These are phyloP conservation scores for Saprolegnia diclina DNA, from an alignment of 352 stramenopile genomes.

Conservation along the genomic window DNA sequence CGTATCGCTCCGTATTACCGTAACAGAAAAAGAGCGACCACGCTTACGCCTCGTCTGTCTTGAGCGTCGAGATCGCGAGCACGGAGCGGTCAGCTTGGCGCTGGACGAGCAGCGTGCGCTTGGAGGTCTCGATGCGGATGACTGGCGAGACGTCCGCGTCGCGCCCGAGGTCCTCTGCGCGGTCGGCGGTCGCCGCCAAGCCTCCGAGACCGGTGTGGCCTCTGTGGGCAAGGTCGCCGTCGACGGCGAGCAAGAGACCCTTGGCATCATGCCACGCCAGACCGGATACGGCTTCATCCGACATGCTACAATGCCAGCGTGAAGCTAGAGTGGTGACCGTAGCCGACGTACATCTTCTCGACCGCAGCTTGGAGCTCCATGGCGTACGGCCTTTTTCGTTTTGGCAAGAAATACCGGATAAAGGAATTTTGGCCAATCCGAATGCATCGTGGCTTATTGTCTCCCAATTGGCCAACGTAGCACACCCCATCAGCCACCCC, in stretches of 20 bases:
- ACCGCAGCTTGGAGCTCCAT: neutral
- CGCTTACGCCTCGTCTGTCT: neutral
- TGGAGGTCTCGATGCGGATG: constrained; percentile 7
- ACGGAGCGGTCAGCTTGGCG: neutral
- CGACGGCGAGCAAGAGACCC: neutral
- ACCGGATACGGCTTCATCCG: neutral
- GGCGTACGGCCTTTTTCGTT: no score
- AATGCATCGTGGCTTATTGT: no score
- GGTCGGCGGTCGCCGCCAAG: neutral
- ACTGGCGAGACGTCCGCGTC: neutral
- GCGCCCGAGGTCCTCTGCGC: neutral
- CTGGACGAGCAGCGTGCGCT: constrained; percentile 6
- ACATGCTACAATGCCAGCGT: neutral
- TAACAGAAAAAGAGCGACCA: neutral
- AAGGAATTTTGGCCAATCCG: no score
- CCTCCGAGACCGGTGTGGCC: neutral
- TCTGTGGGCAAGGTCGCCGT: neutral
- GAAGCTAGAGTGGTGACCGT: neutral
- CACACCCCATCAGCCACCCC: no score
- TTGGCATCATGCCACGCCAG: neutral
- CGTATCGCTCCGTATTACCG: constrained; percentile 3
- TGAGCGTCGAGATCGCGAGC: constrained; percentile 3
- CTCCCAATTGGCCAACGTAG: no score
- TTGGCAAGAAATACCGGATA: no score
- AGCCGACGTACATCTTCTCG: neutral